Evolutionary conservation across 2,329 filamentous ascomycete species (phyloP).

Genomic region (Aspergillus intermedius): DNA sequence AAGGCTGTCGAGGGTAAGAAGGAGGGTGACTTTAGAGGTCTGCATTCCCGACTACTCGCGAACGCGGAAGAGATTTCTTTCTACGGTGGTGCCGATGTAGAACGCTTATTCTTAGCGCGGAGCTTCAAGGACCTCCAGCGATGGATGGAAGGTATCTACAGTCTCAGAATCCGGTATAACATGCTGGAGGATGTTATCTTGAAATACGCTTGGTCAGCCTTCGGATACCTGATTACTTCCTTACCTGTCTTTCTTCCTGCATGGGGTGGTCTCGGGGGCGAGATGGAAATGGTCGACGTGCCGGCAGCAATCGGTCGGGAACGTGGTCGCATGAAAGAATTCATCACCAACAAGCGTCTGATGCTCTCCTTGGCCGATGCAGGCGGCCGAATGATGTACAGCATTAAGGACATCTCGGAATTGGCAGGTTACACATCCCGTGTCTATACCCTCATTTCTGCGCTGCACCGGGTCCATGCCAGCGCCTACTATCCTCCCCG

Average conservation of each 20-base stretch:
- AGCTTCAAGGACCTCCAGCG: slow-evolving; percentile 88
- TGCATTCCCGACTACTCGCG: slow-evolving; percentile 87
- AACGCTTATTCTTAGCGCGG: slow-evolving; percentile 83
- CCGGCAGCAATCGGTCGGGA: slow-evolving; percentile 48
- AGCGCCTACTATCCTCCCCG: slow-evolving; percentile 70
- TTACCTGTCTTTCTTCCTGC: slow-evolving; percentile 89
- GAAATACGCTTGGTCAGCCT: slow-evolving; percentile 98
- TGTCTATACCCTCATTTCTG: slow-evolving; percentile 92
- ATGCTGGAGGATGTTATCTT: slow-evolving; percentile 97
- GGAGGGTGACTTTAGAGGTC: slow-evolving; percentile 87
- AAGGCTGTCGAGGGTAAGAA: slow-evolving; percentile 93
- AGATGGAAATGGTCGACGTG: slow-evolving; percentile 54
- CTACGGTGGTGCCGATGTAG: slow-evolving; percentile 91
- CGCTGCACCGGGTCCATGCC: slow-evolving; percentile 86
- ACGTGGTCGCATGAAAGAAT: slow-evolving; percentile 88
- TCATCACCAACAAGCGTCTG: slow-evolving; percentile 97
- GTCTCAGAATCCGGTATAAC: slow-evolving; percentile 95
- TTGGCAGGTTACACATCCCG: slow-evolving; percentile 92
- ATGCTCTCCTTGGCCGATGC: slow-evolving; percentile 97
- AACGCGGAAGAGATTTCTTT: slow-evolving; percentile 98
- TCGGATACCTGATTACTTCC: slow-evolving; percentile 89
- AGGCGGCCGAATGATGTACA: slow-evolving; percentile 98
- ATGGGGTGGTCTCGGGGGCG: slow-evolving; percentile 79
- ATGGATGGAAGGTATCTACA: slow-evolving; percentile 99
- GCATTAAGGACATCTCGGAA: slow-evolving; percentile 95